These are phyloP conservation scores for Ascochyta lentis DNA, from an alignment of 2,329 filamentous ascomycete species.

Conservation along the genomic window DNA sequence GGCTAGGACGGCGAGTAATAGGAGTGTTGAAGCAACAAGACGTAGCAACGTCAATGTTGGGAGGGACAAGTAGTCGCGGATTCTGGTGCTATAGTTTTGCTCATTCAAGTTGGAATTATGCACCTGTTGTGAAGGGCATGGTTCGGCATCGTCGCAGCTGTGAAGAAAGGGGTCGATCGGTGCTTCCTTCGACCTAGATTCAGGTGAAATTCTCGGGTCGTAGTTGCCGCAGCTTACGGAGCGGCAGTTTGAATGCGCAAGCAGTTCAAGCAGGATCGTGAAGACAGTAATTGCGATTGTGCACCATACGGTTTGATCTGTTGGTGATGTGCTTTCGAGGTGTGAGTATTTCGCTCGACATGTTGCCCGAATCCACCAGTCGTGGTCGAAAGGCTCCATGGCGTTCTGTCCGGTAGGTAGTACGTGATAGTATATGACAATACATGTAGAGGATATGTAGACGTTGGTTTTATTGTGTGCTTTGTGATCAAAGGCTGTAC, in stretches of 20 bases:
- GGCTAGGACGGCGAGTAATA: no score
- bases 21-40: no score
- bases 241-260: not conserved
- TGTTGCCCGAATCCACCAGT: not conserved
- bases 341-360: not conserved
- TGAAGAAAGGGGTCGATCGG: no score
- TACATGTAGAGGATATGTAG: not conserved
- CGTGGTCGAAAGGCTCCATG: not conserved
- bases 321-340: not conserved
- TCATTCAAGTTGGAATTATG: no score
- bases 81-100: no score
- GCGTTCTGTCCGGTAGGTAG: not conserved
- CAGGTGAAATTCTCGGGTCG: not conserved
- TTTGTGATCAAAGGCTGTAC: no score
- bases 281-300: not conserved
- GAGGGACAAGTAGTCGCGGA: no score
- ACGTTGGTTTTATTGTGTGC: not conserved
- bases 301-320: not conserved
- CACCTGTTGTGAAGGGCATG: no score
- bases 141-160: no score
- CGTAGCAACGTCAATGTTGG: no score
- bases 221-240: not conserved
- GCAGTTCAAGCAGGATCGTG: not conserved
- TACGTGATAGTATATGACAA: not conserved
- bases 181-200: no score